Conservation (phyloP, 352 stramenopile species). For the Pythium grandisporangium region DNA sequence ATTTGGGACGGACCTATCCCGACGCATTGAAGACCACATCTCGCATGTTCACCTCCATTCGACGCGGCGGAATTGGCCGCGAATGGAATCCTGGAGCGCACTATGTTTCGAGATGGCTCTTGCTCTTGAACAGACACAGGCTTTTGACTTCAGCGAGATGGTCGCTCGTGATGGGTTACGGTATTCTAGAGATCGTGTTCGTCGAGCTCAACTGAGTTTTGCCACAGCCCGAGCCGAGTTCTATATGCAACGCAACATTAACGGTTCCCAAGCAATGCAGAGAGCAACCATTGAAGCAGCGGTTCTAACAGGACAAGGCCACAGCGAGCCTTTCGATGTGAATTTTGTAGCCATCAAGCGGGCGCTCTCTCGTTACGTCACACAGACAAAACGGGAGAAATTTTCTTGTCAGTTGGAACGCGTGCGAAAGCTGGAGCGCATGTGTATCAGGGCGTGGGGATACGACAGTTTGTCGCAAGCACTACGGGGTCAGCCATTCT, state of each 20-base stretch:
- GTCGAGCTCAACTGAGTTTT: constrained; percentile 8
- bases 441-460: constrained; percentile 48
- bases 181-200: background rate
- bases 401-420: constrained; percentile 32
- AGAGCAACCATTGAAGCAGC: constrained; percentile 8
- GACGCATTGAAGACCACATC: background rate
- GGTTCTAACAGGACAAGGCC: background rate
- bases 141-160: constrained; percentile 3
- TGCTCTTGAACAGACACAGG: constrained; percentile 3
- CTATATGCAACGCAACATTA: background rate
- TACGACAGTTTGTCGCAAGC: constrained; percentile 29
- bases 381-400: constrained; percentile 20
- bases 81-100: constrained; percentile 8
- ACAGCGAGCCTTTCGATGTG: background rate
- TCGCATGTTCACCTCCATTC: background rate
- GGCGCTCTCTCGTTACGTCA: constrained; percentile 19
- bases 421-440: constrained; percentile 47
- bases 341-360: constrained; percentile 28
- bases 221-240: background rate
- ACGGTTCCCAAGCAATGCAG: constrained; percentile 5
- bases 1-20: constrained; percentile 3
- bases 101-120: constrained; percentile 7
- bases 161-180: constrained; percentile 8
- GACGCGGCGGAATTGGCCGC: too few relatives aligned
- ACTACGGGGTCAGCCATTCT: constrained; percentile 30